phyloP scores from a whole-genome alignment of 163 green algal genomes.

The Chloroidium sp. region DNA sequence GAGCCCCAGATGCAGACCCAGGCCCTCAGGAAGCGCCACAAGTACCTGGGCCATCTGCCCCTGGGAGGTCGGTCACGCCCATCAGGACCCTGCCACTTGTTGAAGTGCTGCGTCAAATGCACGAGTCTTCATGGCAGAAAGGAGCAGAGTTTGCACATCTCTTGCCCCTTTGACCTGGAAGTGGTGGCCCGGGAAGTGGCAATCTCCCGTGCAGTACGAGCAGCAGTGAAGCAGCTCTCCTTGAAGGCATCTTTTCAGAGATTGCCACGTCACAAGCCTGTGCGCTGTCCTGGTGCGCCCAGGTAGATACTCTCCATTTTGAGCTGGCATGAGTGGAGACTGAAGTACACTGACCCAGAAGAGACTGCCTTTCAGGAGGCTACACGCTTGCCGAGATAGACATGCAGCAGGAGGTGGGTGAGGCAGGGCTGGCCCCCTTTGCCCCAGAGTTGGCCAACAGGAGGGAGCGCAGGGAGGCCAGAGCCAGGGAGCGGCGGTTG shows the following conservation, averaged over 20 bases:
- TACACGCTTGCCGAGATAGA: too few relatives aligned
- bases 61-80: slow-evolving; percentile 22
- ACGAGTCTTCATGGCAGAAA: background rate
- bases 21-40: slow-evolving; percentile 26
- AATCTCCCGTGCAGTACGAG: background rate
- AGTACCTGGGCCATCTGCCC: slow-evolving; percentile 58
- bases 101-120: background rate
- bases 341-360: too few relatives aligned
- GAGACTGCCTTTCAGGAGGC: too few relatives aligned
- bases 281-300: too few relatives aligned
- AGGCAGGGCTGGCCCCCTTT: slow-evolving; percentile 49
- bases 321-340: too few relatives aligned
- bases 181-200: background rate
- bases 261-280: too few relatives aligned
- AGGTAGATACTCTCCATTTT: too few relatives aligned
- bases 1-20: slow-evolving; percentile 59
- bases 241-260: slow-evolving; percentile 40
- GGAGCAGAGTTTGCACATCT: too few relatives aligned
- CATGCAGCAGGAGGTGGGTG: slow-evolving; percentile 15
- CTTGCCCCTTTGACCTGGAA: background rate
- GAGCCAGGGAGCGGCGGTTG: slow-evolving; percentile 10
- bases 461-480: slow-evolving; percentile 33
- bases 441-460: slow-evolving; percentile 38
- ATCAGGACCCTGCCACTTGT: background rate
- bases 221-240: background rate